A percentile compares a stretch with the other conserved stretches of the same genome.
Evolutionary conservation across 768 basidiomycete genomes (phyloP).

Genomic region (Dacryopinax spathularia): DNA sequence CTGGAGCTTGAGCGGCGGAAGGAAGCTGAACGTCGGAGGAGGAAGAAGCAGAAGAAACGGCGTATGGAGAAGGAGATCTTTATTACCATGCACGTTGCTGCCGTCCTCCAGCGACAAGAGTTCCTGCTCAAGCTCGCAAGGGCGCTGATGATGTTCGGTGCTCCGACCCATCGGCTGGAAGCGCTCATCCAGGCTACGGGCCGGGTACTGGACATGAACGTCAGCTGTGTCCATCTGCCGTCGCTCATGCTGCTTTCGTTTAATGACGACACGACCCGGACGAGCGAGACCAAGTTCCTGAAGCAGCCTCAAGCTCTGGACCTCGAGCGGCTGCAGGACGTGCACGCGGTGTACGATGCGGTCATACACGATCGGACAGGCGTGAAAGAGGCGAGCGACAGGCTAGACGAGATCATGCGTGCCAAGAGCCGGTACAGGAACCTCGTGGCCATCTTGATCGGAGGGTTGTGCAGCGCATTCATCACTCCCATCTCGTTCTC

Average conservation of each 20-base stretch:
- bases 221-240: conserved; percentile 26
- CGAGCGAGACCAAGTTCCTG: conserved; percentile 67
- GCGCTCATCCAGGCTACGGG: conserved; percentile 35
- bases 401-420: conserved; percentile 62
- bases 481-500: conserved; percentile 62
- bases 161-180: conserved; percentile 35
- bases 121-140: conserved; percentile 34
- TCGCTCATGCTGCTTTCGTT: conserved; percentile 65
- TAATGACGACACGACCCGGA: conserved; percentile 64
- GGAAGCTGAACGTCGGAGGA: conserved; percentile 21
- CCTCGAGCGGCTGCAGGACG: conserved; percentile 58
- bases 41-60: conserved; percentile 29
- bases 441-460: conserved; percentile 51
- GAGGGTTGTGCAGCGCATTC: conserved; percentile 59
- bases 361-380: conserved; percentile 74
- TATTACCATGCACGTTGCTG: conserved; percentile 71
- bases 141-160: conserved; percentile 36
- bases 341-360: conserved; percentile 54
- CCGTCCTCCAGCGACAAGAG: conserved; percentile 33
- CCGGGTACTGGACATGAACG: conserved; percentile 32
- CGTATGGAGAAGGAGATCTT: conserved; percentile 63
- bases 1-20: conserved; percentile 30
- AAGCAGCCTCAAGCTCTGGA: conserved; percentile 58
- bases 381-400: conserved; percentile 54
- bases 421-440: conserved; percentile 41